phyloP scores from a whole-genome alignment of 371 early-diverging fungal genomes.

The Saksenaea oblongispora region DNA sequence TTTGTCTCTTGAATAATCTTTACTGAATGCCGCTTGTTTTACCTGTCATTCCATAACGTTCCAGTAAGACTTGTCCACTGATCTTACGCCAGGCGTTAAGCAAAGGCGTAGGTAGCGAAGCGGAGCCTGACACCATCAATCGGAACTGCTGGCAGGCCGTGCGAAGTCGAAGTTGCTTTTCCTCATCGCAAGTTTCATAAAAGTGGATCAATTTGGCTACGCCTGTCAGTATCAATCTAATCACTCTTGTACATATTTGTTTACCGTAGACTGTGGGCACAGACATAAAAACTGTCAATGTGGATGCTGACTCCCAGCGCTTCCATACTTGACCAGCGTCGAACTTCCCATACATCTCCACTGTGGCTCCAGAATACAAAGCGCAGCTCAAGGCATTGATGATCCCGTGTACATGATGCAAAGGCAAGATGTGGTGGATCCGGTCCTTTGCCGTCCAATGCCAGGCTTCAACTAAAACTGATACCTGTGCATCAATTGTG shows the following conservation, averaged over 20 bases:
- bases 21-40: neutral
- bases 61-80: slow-evolving; percentile 71
- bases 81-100: slow-evolving; percentile 68
- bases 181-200: slow-evolving; percentile 36
- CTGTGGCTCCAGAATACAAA: slow-evolving; percentile 70
- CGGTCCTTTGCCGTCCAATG: slow-evolving; percentile 64
- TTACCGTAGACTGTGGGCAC: slow-evolving; percentile 86
- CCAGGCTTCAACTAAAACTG: slow-evolving; percentile 76
- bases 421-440: slow-evolving; percentile 77
- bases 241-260: neutral
- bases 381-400: slow-evolving; percentile 67
- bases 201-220: slow-evolving; percentile 59
- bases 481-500: slow-evolving; percentile 66
- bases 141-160: slow-evolving; percentile 66
- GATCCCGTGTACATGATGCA: slow-evolving; percentile 84
- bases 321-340: slow-evolving; percentile 65
- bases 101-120: slow-evolving; percentile 72
- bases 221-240: neutral
- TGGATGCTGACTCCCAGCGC: slow-evolving; percentile 38
- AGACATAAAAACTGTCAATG: slow-evolving; percentile 77
- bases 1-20: neutral
- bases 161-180: slow-evolving; percentile 33
- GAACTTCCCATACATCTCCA: slow-evolving; percentile 76
- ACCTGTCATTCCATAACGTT: slow-evolving; percentile 87
- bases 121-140: slow-evolving; percentile 80